Evolutionary conservation across 768 basidiomycete species (phyloP), one percentile per base, ranked within the genome.

Genomic region (Glaciozyma martinii): DNA sequence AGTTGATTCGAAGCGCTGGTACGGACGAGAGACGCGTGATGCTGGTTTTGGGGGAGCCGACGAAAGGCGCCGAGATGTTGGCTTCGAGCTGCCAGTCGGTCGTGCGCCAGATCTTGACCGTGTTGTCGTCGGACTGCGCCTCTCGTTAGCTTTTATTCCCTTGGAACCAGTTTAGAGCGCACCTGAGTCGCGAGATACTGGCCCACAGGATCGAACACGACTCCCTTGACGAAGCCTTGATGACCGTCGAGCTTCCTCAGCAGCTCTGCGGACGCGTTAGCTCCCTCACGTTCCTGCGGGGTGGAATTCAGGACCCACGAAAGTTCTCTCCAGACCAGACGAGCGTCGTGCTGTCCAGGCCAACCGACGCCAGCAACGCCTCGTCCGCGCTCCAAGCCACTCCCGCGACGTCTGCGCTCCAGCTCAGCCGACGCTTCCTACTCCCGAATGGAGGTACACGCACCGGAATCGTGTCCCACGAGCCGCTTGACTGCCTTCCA

Each of bases 201-300:
- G 54, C 95, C 95, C 4, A 93, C 94, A 5, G 95, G 95, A 78
- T 99, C 95, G 86, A 94, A 99, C 74, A 90, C 93, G 57, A 99
- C 90, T 64, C 95, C 95, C 77, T 99, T 98, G 72, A 99, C 93
- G 76, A 97, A 97, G 3, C 92, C 94, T 73, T 90, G 86, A 74
- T 98, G 95, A 63, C 84, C 84, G 64, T 89, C 88, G 9, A 99
- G 82, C 76, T 86, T 89, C 46, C 83, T 81, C 62, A 97, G 75
- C 18, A 88, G 86, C 71, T 93, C 93, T 95, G 74, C 0, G 59
- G 5, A 12, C 15, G 49, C 25, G 49, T 21, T 47, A 21, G 6
- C 46, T 47, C 19, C 19, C 46, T 21, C 46, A 16, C 15, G 5
- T 13, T 16, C 44, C 23, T 8, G n/a, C 4, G 23, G 4, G 8